A percentile compares a stretch with the other conserved stretches of the same genome.
Conservation (phyloP, 2,329 filamentous ascomycete genomes). For the Sclerotinia trifoliorum region DNA sequence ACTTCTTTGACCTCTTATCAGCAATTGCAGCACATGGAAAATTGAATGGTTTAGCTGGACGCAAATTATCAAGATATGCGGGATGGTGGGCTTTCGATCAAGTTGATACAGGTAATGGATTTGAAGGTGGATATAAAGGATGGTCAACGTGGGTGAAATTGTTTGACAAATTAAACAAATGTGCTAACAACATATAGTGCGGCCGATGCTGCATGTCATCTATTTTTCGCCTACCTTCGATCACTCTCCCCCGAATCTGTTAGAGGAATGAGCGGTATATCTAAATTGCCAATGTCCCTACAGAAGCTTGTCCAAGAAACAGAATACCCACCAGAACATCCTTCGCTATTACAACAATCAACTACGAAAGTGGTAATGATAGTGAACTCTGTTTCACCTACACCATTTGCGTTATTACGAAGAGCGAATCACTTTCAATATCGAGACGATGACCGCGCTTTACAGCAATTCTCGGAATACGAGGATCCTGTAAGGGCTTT, state of each 20-base stretch:
- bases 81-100: slow-evolving; percentile 99
- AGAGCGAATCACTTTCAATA: slow-evolving; percentile 95
- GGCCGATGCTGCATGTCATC: slow-evolving; percentile 90
- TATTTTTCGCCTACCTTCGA: slow-evolving; percentile 96
- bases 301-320: slow-evolving; percentile 89
- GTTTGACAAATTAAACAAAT: neutral
- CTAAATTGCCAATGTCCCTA: slow-evolving; percentile 82
- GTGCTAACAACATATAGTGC: slow-evolving; percentile 54
- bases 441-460: slow-evolving; percentile 78
- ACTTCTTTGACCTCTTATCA: slow-evolving; percentile 92
- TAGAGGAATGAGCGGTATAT: slow-evolving; percentile 72
- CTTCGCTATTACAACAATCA: slow-evolving; percentile 71
- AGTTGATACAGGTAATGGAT: slow-evolving; percentile 80
- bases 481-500: slow-evolving; percentile 85
- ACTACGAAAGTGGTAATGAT: slow-evolving; percentile 96
- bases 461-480: slow-evolving; percentile 82
- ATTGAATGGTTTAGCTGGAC: slow-evolving; percentile 85
- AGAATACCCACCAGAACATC: slow-evolving; percentile 84
- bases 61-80: slow-evolving; percentile 91
- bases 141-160: slow-evolving; percentile 68
- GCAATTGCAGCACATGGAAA: slow-evolving; percentile 92
- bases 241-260: slow-evolving; percentile 78
- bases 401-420: slow-evolving; percentile 85
- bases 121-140: slow-evolving; percentile 87
- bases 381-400: slow-evolving; percentile 90